phyloP scores from a whole-genome alignment of 139 green algal species.

The Micractinium conductrix region DNA sequence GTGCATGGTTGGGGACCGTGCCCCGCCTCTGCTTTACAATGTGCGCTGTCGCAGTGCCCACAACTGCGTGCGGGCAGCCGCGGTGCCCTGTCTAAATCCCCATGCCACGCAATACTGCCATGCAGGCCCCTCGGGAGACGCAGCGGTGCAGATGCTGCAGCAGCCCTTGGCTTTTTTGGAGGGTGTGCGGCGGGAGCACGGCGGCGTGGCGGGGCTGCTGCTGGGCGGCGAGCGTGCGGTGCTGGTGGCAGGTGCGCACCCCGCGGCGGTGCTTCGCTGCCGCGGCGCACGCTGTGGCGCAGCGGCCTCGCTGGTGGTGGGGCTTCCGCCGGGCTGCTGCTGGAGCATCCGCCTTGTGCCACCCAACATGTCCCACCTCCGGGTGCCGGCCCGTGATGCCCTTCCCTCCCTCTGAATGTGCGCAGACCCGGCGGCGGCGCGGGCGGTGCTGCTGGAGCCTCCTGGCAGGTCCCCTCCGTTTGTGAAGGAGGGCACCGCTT shows the following conservation, averaged over 20 bases:
- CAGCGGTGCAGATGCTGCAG: conserved; percentile 61
- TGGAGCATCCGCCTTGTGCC: no score
- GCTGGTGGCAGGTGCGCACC: conserved; percentile 56
- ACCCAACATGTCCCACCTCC: no score
- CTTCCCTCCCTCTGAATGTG: neutral
- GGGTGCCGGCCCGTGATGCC: no score
- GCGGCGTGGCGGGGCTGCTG: conserved; percentile 69
- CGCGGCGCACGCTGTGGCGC: neutral
- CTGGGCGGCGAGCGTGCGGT: conserved; percentile 85
- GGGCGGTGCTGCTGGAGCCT: conserved; percentile 46
- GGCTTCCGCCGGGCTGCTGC: no score
- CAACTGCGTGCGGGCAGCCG: no score
- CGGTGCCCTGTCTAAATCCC: neutral
- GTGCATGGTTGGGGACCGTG: no score
- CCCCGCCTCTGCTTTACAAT: neutral
- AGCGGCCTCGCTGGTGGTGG: neutral
- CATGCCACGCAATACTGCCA: neutral
- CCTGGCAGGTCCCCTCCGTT: conserved; percentile 28
- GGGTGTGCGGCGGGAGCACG: conserved; percentile 42
- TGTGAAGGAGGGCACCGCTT: conserved; percentile 82
- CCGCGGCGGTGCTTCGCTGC: neutral
- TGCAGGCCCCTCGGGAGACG: conserved; percentile 71
- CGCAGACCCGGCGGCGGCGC: conserved; percentile 48
- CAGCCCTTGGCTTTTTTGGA: conserved; percentile 77
- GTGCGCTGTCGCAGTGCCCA: neutral